Evolutionary conservation across 2,329 filamentous ascomycete genomes (phyloP), one percentile per base, ranked within the genome.

Genomic region (Spiromastix sp.): DNA sequence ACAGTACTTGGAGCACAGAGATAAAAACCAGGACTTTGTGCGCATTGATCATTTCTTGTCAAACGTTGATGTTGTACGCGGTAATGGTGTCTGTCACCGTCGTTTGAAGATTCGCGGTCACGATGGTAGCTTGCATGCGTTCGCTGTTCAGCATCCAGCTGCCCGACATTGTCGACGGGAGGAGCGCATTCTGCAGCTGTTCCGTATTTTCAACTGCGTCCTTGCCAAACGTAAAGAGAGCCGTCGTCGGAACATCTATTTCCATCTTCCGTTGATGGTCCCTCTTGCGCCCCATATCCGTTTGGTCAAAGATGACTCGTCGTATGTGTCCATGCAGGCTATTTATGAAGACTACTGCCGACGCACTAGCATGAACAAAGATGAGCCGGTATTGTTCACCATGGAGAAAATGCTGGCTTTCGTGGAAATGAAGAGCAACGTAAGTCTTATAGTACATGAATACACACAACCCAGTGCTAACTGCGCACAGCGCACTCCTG

Each of bases 11-110:
- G 80, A 93, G 55, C 91, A 95, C 64, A 93, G 91, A 59, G 93
- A 99, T 52, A 98, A 96, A 73, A 98, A 98, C 58, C 86, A 93
- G 50, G 91, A 98, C 57, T 98, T 99, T 55, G 81, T 98, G 46
- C 81, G 87, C 30, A 96, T 98, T 46, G 93, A 98, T 57, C 81
- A 89, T 16, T 98, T 98, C 74, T 64, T 98, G 49, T 87, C 93
- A 7, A 84, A 91, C 45, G 86, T 99, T 13, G 89, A 98, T 48
- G 71, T 96, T 34, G 84, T 98, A 27, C 80, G 91, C 37, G 85
- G 81, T 7, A 85, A 93, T 48, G 86, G 86, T 36, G 81, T 87
- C 19, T 96, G 89, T 33, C 89, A 96, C 60, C 78, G 91, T 20
- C 77, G 93, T 30, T 72, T 99, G 48, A 94, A 86, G 66, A 96